Evolutionary conservation across 75 land plant genomes (phyloP).

Genomic region (Selaginella tamariscina): DNA sequence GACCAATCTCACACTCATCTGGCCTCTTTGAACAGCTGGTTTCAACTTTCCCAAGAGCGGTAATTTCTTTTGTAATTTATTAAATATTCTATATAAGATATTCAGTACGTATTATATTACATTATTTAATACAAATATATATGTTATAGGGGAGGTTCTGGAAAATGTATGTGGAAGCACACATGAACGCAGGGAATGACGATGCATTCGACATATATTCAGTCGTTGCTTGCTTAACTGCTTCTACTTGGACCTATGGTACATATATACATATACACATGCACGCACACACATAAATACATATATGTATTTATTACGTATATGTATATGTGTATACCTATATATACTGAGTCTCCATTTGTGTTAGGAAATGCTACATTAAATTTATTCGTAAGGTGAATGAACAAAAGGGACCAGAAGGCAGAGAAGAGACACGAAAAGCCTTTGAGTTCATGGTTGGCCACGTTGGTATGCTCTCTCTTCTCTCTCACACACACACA

Average conservation of each 20-base stretch:
- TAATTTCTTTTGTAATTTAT: conserved; percentile 18
- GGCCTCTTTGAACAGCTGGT: conserved; percentile 65
- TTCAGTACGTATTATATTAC: no score
- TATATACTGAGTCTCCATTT: background rate
- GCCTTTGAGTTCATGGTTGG: conserved; percentile 91
- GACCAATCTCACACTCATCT: conserved; percentile 49
- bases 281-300: no score
- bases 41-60: conserved; percentile 61
- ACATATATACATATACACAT: no score
- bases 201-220: conserved; percentile 86
- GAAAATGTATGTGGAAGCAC: conserved; percentile 93
- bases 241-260: conserved; percentile 80
- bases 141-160: conserved; percentile 67
- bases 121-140: background rate
- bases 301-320: no score
- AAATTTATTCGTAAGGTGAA: conserved; percentile 82
- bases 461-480: conserved; percentile 61
- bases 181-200: conserved; percentile 79
- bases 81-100: no score
- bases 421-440: conserved; percentile 80
- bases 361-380: conserved; percentile 74
- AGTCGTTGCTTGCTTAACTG: conserved; percentile 85
- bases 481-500: background rate
- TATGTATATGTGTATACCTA: no score
- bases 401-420: conserved; percentile 76